Evolutionary conservation across 768 basidiomycete genomes (phyloP).

Genomic region (Phanerodontia chrysosporium): DNA sequence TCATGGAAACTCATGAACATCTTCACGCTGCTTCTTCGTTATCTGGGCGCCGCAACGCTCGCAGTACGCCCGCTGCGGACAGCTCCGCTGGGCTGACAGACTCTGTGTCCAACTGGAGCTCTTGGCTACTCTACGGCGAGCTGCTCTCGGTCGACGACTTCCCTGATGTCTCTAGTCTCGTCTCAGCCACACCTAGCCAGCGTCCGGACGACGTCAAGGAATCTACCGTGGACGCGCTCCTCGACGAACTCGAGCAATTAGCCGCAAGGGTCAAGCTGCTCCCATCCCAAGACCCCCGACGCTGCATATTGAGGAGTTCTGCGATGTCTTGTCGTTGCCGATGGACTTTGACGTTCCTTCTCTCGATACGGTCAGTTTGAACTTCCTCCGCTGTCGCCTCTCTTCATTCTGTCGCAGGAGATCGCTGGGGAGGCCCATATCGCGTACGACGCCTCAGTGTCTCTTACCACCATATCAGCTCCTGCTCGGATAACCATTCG

Average conservation of each 20-base stretch:
- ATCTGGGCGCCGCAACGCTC: background rate
- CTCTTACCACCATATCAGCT: background rate
- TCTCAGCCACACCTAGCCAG: too few species aligned
- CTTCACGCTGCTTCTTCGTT: background rate
- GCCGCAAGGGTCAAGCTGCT: background rate
- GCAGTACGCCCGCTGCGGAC: background rate
- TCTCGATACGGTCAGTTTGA: background rate
- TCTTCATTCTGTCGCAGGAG: background rate
- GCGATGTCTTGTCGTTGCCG: background rate
- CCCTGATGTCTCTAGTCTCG: background rate
- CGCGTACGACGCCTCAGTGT: background rate
- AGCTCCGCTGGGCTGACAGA: background rate
- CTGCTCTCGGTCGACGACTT: background rate
- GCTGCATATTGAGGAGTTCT: background rate
- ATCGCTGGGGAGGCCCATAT: background rate
- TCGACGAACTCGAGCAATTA: conserved; percentile 9
- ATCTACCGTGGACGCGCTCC: background rate
- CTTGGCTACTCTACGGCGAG: background rate
- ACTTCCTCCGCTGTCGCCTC: background rate
- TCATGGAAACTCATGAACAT: too few species aligned
- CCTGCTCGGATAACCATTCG: background rate
- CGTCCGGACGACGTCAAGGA: too few species aligned
- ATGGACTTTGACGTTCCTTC: background rate
- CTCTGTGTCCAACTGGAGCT: background rate
- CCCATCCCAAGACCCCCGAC: conserved; percentile 8